Evolutionary conservation across 805 yeast species (phyloP).

Genomic region (Myxozyma udenii): DNA sequence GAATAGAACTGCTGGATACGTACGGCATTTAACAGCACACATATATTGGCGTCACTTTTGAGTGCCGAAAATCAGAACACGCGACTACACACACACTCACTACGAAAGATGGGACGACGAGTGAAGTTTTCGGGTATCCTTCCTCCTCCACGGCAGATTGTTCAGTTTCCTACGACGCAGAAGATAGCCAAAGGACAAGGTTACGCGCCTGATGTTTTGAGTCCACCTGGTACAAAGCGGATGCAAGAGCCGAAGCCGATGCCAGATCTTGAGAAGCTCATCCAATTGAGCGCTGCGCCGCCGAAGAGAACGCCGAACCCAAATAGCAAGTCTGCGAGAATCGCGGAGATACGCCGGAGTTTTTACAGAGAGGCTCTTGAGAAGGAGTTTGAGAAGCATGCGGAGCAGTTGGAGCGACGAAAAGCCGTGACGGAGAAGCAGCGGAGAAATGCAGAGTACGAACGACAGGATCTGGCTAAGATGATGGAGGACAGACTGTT

Average conservation of each 20-base stretch:
- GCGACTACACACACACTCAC: neutral
- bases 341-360: conserved; percentile 11
- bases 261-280: conserved; percentile 10
- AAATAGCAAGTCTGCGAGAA: neutral
- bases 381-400: conserved; percentile 3
- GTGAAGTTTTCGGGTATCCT: conserved; percentile 7
- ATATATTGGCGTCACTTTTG: no score
- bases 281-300: conserved; percentile 3
- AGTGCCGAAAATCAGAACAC: neutral
- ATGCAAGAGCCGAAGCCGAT: conserved; percentile 5
- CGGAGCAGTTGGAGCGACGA: conserved; percentile 1
- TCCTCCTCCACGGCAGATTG: conserved; percentile 11
- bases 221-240: conserved; percentile 12
- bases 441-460: conserved; percentile 2
- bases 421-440: neutral
- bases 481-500: conserved; percentile 10
- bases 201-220: conserved; percentile 13
- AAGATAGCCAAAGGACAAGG: conserved; percentile 3
- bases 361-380: conserved; percentile 7
- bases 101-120: neutral
- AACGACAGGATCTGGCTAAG: conserved; percentile 3
- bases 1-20: no score
- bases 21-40: no score
- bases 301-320: conserved; percentile 2
- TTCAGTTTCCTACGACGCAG: conserved; percentile 7